These are phyloP conservation scores for Gnomoniopsis sp. DNA, from an alignment of 2,329 filamentous ascomycete species.

Conservation along the genomic window DNA sequence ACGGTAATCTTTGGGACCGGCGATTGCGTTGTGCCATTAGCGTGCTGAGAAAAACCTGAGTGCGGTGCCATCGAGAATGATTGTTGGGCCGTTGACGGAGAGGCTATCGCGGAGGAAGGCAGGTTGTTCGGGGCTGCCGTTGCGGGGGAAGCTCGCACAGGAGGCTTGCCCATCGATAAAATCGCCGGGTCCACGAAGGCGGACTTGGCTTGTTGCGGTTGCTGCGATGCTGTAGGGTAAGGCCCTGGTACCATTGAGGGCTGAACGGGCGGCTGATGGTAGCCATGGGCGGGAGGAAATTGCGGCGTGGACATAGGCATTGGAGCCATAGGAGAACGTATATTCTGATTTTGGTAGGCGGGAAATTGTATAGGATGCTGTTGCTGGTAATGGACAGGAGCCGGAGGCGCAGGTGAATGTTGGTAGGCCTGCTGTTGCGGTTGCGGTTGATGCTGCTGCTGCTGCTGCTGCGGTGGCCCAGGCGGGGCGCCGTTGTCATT, in stretches of 20 bases:
- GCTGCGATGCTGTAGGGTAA: neutral
- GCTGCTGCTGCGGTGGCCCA: neutral
- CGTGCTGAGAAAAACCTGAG: neutral
- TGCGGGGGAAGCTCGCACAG: slow-evolving; percentile 25
- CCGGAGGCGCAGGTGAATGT: slow-evolving; percentile 5
- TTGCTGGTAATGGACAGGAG: slow-evolving; percentile 1
- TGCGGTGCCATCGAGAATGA: slow-evolving; percentile 11
- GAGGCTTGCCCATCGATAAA: slow-evolving; percentile 58
- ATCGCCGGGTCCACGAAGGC: slow-evolving; percentile 80
- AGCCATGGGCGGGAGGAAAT: neutral
- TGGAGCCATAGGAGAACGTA: slow-evolving; percentile 1
- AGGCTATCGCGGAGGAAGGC: neutral
- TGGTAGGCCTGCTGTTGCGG: neutral
- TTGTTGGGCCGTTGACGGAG: slow-evolving; percentile 23
- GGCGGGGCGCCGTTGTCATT: neutral
- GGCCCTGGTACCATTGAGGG: neutral
- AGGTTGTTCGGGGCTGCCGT: neutral
- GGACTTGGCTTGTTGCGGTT: slow-evolving; percentile 26
- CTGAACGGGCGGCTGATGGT: neutral
- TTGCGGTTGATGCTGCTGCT: neutral
- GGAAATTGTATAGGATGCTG: slow-evolving; percentile 6
- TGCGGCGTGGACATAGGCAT: neutral
- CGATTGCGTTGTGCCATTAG: slow-evolving; percentile 8
- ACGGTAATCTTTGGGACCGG: slow-evolving; percentile 9
- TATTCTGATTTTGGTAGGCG: slow-evolving; percentile 1